Conservation (phyloP, 106 monocot species). For the Amphibolis antarctica region DNA sequence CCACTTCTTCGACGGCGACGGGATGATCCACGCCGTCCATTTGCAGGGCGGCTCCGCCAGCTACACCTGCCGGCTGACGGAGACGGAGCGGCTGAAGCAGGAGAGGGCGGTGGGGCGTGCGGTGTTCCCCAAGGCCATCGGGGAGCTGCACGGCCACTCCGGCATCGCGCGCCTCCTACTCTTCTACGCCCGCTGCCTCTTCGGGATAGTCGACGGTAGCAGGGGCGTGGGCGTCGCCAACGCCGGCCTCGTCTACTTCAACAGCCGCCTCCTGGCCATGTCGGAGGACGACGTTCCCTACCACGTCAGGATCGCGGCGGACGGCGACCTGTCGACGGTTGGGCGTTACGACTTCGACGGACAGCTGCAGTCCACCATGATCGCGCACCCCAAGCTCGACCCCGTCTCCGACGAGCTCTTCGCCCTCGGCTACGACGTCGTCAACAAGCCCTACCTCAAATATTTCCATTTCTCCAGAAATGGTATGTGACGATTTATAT, state of each 20-base stretch:
- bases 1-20: conserved; percentile 47
- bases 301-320: conserved; percentile 34
- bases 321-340: conserved; percentile 51
- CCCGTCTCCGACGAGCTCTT: conserved; percentile 46
- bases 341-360: conserved; percentile 55
- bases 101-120: conserved; percentile 44
- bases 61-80: conserved; percentile 69
- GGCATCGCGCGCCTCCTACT: conserved; percentile 62
- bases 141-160: conserved; percentile 79
- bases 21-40: conserved; percentile 70
- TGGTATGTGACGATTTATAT: not conserved
- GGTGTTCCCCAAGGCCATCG: conserved; percentile 75
- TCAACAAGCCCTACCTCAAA: conserved; percentile 56
- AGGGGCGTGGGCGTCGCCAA: conserved; percentile 73
- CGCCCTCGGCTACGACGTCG: conserved; percentile 67
- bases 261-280: conserved; percentile 73
- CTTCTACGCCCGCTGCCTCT: conserved; percentile 42
- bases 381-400: conserved; percentile 83
- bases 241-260: conserved; percentile 79
- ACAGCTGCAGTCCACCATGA: conserved; percentile 45
- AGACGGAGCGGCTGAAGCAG: conserved; percentile 47
- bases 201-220: conserved; percentile 51
- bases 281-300: conserved; percentile 89
- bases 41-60: conserved; percentile 27
- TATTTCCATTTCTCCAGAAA: conserved; percentile 57